Evolutionary conservation across 2,329 filamentous ascomycete species (phyloP).

Genomic region (Fusarium pseudoanthophilum): DNA sequence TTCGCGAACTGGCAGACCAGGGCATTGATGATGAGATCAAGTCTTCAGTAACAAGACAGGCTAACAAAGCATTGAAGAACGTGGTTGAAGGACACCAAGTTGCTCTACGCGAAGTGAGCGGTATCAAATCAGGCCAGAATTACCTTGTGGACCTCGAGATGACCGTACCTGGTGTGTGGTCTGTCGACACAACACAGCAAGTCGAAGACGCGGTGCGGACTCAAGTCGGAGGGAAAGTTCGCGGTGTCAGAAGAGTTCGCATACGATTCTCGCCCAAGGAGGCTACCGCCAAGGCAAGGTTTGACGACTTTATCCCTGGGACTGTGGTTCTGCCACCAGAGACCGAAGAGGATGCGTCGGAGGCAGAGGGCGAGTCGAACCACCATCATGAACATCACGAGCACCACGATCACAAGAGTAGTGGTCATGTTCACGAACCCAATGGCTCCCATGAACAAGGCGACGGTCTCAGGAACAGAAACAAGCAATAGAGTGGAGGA

Average conservation of each 20-base stretch:
- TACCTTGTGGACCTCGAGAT: slow-evolving; percentile 92
- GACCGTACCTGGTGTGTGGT: slow-evolving; percentile 80
- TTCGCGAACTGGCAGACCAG: slow-evolving; percentile 91
- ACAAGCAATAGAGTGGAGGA: slow-evolving; percentile 43
- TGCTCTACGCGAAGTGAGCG: slow-evolving; percentile 81
- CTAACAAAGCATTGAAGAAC: slow-evolving; percentile 66
- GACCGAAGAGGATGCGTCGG: slow-evolving; percentile 56
- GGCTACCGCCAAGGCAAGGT: slow-evolving; percentile 64
- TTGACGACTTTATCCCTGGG: slow-evolving; percentile 82
- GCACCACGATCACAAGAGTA: slow-evolving; percentile 49
- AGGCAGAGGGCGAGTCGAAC: slow-evolving; percentile 42
- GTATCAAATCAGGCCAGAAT: slow-evolving; percentile 96
- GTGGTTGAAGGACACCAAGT: slow-evolving; percentile 67
- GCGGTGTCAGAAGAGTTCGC: slow-evolving; percentile 84
- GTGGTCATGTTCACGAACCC: slow-evolving; percentile 34
- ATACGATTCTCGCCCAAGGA: slow-evolving; percentile 84
- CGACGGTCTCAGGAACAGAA: slow-evolving; percentile 43
- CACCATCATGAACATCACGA: slow-evolving; percentile 50
- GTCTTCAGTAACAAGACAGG: slow-evolving; percentile 74
- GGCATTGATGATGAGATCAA: slow-evolving; percentile 88
- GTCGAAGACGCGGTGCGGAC: slow-evolving; percentile 81
- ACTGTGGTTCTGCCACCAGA: slow-evolving; percentile 74
- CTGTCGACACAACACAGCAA: slow-evolving; percentile 73
- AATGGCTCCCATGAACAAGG: slow-evolving; percentile 36
- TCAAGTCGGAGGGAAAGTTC: slow-evolving; percentile 78